A percentile compares a stretch with the other conserved stretches of the same genome.
These are phyloP conservation scores for Mimosa bimucronata DNA, from an alignment of 306 rosid genomes.

Conservation along the genomic window DNA sequence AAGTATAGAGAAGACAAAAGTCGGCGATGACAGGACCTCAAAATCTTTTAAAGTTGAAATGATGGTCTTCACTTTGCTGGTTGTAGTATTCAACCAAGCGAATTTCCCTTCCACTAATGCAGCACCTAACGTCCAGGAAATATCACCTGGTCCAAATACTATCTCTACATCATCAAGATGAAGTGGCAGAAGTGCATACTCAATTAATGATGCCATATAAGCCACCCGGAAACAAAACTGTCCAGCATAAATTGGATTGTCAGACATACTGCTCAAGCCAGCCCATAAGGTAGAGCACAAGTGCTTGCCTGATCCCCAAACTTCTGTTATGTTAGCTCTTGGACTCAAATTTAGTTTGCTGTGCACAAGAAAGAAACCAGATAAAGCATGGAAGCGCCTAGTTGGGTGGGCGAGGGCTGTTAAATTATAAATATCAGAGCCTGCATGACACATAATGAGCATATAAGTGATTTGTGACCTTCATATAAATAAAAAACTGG, in stretches of 20 bases:
- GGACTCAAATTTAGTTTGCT: slow-evolving; percentile 65
- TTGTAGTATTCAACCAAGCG: slow-evolving; percentile 43
- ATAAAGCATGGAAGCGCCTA: slow-evolving; percentile 69
- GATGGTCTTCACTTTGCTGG: slow-evolving; percentile 37
- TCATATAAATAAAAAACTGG: slow-evolving; percentile 24
- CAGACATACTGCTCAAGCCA: slow-evolving; percentile 48
- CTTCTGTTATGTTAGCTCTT: slow-evolving; percentile 60
- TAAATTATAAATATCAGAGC: slow-evolving; percentile 53
- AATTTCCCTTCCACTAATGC: slow-evolving; percentile 69
- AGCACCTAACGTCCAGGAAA: slow-evolving; percentile 92
- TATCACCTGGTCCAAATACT: slow-evolving; percentile 79
- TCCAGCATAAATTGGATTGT: slow-evolving; percentile 47
- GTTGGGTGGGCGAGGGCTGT: slow-evolving; percentile 48
- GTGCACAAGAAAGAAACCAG: slow-evolving; percentile 83
- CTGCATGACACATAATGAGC: slow-evolving; percentile 50
- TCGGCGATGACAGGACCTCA: slow-evolving; percentile 54
- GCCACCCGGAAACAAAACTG: slow-evolving; percentile 80
- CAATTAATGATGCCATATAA: slow-evolving; percentile 82
- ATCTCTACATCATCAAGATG: slow-evolving; percentile 71
- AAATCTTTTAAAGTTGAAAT: slow-evolving; percentile 42
- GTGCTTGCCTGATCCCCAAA: slow-evolving; percentile 73
- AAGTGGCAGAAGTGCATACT: slow-evolving; percentile 64
- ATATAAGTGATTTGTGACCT: slow-evolving; percentile 24
- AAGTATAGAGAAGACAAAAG: slow-evolving; percentile 64
- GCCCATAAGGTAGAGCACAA: slow-evolving; percentile 72